A percentile compares a stretch with the other conserved stretches of the same genome.
These are phyloP conservation scores for Themeda triandra DNA, from an alignment of 176 grass and related monocot species.

Conservation along the genomic window DNA sequence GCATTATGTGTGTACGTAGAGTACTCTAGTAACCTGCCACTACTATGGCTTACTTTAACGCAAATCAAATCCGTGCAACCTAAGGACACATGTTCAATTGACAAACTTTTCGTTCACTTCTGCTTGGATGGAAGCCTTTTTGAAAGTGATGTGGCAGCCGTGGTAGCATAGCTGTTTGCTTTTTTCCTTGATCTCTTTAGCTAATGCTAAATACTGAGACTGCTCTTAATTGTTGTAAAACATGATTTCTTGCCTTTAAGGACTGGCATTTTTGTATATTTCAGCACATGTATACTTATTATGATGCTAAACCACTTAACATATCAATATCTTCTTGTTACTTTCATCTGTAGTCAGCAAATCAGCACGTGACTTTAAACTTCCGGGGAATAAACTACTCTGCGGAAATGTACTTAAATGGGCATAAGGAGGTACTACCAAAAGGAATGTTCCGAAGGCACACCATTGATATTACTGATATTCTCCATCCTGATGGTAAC, in stretches of 20 bases:
- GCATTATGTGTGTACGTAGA: neutral
- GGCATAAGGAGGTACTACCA: conserved; percentile 72
- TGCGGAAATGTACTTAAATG: conserved; percentile 85
- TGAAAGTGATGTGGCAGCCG: neutral
- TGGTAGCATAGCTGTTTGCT: neutral
- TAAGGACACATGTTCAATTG: neutral
- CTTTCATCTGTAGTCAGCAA: conserved; percentile 51
- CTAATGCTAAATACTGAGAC: neutral
- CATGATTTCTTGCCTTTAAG: conserved; percentile 1
- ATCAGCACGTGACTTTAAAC: conserved; percentile 80
- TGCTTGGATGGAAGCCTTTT: neutral
- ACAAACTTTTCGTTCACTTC: conserved; percentile 4
- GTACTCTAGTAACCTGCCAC: neutral
- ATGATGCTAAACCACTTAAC: conserved; percentile 5
- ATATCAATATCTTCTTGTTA: neutral
- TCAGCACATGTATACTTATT: neutral
- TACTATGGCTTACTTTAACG: neutral
- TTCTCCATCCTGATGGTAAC: conserved; percentile 70
- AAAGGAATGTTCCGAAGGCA: conserved; percentile 98
- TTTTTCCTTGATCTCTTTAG: conserved; percentile 7
- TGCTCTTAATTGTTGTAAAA: neutral
- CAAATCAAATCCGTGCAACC: neutral
- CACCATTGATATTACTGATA: conserved; percentile 78
- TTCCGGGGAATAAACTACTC: conserved; percentile 98
- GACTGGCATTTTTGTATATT: neutral